Evolutionary conservation across 805 yeast genomes (phyloP), one percentile per base, ranked within the genome.

Genomic region (Metschnikowia dekortorum): DNA sequence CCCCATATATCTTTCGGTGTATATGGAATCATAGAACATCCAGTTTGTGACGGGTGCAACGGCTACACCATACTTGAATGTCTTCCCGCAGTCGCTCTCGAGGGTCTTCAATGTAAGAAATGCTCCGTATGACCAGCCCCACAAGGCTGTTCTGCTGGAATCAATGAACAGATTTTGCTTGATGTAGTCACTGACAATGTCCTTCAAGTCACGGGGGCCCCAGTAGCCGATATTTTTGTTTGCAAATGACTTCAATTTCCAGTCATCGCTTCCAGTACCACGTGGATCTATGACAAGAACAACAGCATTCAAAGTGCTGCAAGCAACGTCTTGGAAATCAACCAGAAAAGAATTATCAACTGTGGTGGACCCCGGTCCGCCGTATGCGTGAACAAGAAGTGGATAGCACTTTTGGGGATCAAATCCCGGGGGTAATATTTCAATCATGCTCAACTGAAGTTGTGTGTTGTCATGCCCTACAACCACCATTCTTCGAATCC

Each of bases 71-170:
- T 78, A 87, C 53, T 83, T 82, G 71, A 87, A 87, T 0, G 76
- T 74, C 8, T 78, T 66, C 6, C 87, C 84, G 11, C 64, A 60
- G 61, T 87, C 95, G 44, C 70, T 74, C 63, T 87, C 95, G 33
- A 87, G 62, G 0, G 91, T 85, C 63, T 87, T 87, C 47, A 87
- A 67, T 0, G 92, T 83, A 8, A 84, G 74, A 61, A 84, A 87
- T 0, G 92, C 96, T 49, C 96, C 96, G 65, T 86, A 87, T 0
- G 91, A 84, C 91, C 94, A 87, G 13, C 96, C 96, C 91, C 94
- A 87, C 36, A 87, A 76, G 0, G 89, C 88, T 4, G 85, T 80
- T 50, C 71, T 71, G 1, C 75, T 70, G 3, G 58, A 57, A 61
- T 86, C 85, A 16, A 87, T 74, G 52, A 76, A 76, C 8, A 68